Evolutionary conservation across 2,329 filamentous ascomycete species (phyloP), one percentile per base, ranked within the genome.

Genomic region (Penicillium sp.): DNA sequence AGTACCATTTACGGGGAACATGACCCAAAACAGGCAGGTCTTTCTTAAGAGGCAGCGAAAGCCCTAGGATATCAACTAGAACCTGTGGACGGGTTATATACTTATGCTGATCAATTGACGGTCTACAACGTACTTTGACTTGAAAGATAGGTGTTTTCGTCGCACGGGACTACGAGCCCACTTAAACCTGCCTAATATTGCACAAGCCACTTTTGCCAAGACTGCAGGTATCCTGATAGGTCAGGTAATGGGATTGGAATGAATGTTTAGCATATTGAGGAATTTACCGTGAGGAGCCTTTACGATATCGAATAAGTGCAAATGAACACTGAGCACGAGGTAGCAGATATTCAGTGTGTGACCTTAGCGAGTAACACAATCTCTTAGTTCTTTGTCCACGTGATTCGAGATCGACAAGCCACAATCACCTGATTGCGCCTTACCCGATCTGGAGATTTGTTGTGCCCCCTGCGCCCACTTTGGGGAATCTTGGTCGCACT

Each of bases 361-460:
- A 27, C 23, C 23, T 13, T 9, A 27, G 18, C 18, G 29, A 52
- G 27, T 27, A 46, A 23, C 23, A 32, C 27, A 34, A 53, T 45
- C 29, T 46, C 29, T 23, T 25, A 34, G 44, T 46, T n/a, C 15
- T 35, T 3, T 0, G 13, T 5, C 6, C 57, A 60, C 57, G 59
- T 60, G 59, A 58, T 18, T 38, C 31, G 27, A 49, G 64, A 67
- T 69, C 63, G 63, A 56, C 57, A 56, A 55, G 62, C 58, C 57
- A 55, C 54, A 54, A 58, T 64, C 60, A 67, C 64, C 59, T 67
- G 64, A 66, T 55, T 13, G 56, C 45, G 49, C 62, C 31, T 63
- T 67, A 49, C 72, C 69, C n/a, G 45, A 70, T 72, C 52, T 60
- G 68, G 72, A 74, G 69, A 73, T 73, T 74, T 74, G 72, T 74